Conservation (phyloP, 306 rosid species). For the Prunus kanzakura region DNA sequence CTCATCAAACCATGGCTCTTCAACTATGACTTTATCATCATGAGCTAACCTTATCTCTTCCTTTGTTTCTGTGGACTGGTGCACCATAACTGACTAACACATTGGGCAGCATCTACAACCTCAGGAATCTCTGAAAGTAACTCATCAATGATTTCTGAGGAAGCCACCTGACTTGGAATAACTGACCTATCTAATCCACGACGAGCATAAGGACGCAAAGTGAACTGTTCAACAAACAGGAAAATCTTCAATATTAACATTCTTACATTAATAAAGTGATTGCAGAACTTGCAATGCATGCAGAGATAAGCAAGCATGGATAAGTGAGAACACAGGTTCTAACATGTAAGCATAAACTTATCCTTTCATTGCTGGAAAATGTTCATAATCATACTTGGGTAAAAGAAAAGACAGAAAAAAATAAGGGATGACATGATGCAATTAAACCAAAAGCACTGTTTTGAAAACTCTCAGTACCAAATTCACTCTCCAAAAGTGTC, state of each 20-base stretch:
- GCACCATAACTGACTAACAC: slow-evolving; percentile 65
- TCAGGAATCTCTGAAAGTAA: slow-evolving; percentile 78
- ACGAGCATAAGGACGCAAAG: slow-evolving; percentile 73
- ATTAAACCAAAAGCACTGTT: no score
- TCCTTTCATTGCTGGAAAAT: not conserved
- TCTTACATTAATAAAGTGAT: not conserved
- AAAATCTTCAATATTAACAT: not conserved
- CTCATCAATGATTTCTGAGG: slow-evolving; percentile 57
- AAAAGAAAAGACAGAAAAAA: not conserved
- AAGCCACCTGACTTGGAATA: slow-evolving; percentile 47
- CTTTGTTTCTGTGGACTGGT: slow-evolving; percentile 32
- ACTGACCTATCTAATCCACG: slow-evolving; percentile 80
- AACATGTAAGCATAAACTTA: not conserved
- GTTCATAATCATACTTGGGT: not conserved
- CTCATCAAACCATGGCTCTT: slow-evolving; percentile 80
- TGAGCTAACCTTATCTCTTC: slow-evolving; percentile 31
- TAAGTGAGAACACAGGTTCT: not conserved
- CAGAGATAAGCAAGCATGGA: not conserved
- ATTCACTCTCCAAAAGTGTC: not conserved
- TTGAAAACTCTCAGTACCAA: no score
- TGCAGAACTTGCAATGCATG: not conserved
- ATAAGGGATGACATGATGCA: not conserved
- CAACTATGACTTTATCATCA: slow-evolving; percentile 41
- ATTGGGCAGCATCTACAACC: slow-evolving; percentile 63
- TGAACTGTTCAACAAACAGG: slow-evolving; percentile 53